Base-by-base conservation (phyloP, 2,329 filamentous ascomycete species). In the Ilyonectria destructans region DNA sequence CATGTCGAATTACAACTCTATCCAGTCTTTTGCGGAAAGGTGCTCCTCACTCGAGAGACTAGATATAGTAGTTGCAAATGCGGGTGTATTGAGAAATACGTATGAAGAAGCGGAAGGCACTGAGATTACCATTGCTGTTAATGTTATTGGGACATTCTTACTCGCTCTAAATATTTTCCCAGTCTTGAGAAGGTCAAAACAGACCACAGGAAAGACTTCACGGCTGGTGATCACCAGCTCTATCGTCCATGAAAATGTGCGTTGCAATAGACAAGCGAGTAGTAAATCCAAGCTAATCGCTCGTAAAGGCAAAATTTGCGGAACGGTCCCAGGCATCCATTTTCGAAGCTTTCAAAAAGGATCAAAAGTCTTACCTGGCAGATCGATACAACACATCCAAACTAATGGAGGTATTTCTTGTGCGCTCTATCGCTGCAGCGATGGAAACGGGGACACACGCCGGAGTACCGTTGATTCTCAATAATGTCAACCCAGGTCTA, bases 1-100 rank as follows among this genome's bases (percentile, higher is more conserved):
- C 69, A 80, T 86, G 64, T 51, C 62, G 9, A 80, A 75, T 6
- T 84, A 82, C 74, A 80, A 69, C 7, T 76, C 72, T 26, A 71
- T 79, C 46, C 69, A 67, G 49, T 72, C 21, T 61, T 86, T 87
- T 68, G 80, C 77, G 13, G 65, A 68, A 5, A 65, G 75, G 46
- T 63, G 69, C 1, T 64, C 68, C 17, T 29, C 13, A 5, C 77
- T 85, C 21, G 78, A 80, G 4, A 74, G 84, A 17, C 73, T 86
- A 8, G 84, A 85, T 61, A 76, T 79, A 12, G 65, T 86, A 0
- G 64, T 86, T 9, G 75, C 79, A 56, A 86, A 84, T 56, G 84
- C 84, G 3, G 74, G 35, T 15, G 13, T 51, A 13, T 13, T 51
- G 15, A 51, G 23, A 15, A 51, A 31, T 9, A 51, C 46, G 1